Conservation (phyloP, 2,329 filamentous ascomycete genomes). For the Coniella lustricola region DNA sequence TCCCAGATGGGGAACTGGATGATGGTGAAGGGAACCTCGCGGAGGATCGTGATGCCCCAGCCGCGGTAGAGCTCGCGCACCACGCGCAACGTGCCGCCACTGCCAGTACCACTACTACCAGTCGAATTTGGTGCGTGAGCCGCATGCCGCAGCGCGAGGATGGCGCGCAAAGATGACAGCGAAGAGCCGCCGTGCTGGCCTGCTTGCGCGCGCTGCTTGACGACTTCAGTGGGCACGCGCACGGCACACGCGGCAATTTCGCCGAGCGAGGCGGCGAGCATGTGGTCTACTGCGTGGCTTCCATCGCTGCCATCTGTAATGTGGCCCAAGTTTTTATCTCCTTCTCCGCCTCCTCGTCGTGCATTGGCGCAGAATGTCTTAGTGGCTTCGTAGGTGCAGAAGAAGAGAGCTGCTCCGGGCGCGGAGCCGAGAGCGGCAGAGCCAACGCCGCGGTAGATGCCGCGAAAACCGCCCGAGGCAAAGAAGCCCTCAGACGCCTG, state of each 20-base stretch:
- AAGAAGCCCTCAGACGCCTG: slow-evolving; percentile 76
- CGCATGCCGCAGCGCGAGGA: slow-evolving; percentile 45
- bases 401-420: slow-evolving; percentile 92
- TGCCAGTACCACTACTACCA: not conserved
- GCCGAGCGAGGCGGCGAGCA: slow-evolving; percentile 76
- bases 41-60: slow-evolving; percentile 85
- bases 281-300: slow-evolving; percentile 48
- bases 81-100: slow-evolving; percentile 47
- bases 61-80: slow-evolving; percentile 85
- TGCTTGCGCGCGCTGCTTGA: slow-evolving; percentile 95
- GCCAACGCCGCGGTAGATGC: slow-evolving; percentile 89
- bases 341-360: not conserved
- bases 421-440: slow-evolving; percentile 85
- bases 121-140: slow-evolving; percentile 13
- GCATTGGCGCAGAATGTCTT: slow-evolving; percentile 46
- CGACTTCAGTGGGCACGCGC: slow-evolving; percentile 88
- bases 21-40: slow-evolving; percentile 94
- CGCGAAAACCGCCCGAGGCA: slow-evolving; percentile 76
- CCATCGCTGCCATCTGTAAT: slow-evolving; percentile 17
- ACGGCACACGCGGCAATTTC: slow-evolving; percentile 91
- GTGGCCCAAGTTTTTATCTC: not conserved
- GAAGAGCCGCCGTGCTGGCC: slow-evolving; percentile 69
- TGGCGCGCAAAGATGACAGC: slow-evolving; percentile 59
- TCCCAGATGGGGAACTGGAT: slow-evolving; percentile 99
- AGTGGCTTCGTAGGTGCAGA: slow-evolving; percentile 81